Base-by-base conservation (phyloP, 176 grass and related monocot species). In the Oryza glaberrima region DNA sequence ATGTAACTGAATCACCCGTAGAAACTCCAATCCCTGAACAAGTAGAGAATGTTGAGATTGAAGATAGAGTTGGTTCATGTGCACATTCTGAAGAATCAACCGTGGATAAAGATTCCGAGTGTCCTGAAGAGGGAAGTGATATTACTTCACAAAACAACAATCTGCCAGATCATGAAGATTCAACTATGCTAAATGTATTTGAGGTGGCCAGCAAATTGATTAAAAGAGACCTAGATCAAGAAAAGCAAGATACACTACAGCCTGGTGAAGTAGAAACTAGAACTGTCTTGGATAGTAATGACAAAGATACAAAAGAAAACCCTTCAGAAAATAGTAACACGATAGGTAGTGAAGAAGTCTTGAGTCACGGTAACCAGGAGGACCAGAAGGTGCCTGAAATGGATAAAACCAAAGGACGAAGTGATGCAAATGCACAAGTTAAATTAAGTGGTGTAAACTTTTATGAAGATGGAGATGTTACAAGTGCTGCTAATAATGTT, bases 141-240 rank as follows among this genome's bases (percentile, higher is more conserved):
- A 61, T 73, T 70, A 45, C 60, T 78, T 56, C 19, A 12, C 88
- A 86, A 65, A 87, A 45, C 13, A 73, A 44, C 70, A 73, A 71
- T 38, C 25, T 63, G 64, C 25, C 36, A 68, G 82, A 85, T 17
- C 51, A 12, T 58, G 85, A 82, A 85, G 78, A 88, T 67, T 71
- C 66, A 84, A 44, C 69, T 43, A 44, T 80, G 69, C 77, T 80
- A 15, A 87, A 82, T 76, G 36, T 81, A 20, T 86, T 90, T 46
- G 79, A 88, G 70, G 73, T 58, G 66, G 81, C 87, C 70, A 83
- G 73, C 70, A 85, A 76, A 51, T 84, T 77, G 43, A 84, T 85
- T 9, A 77, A 92, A 88, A 77, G 87, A 69, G 88, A 86, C 9
- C 30, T 82, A 30, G 84, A 75, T 69, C 83, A 88, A 88, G 77